Conservation (phyloP, 2,329 filamentous ascomycete species). For the Colletotrichum incanum region DNA sequence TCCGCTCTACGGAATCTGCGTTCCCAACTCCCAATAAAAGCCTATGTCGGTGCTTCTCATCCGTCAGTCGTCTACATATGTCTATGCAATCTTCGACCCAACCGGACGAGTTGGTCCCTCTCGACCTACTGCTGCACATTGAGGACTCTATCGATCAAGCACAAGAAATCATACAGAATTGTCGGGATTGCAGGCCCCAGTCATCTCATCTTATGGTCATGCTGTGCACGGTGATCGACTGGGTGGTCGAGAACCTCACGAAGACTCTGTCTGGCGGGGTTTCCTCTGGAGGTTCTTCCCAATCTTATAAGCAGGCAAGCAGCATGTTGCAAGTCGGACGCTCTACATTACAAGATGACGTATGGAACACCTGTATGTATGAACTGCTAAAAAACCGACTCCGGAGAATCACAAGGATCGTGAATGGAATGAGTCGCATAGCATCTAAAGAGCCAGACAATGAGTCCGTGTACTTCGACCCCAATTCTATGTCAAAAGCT, state of each 20-base stretch:
- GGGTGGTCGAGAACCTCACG: not conserved
- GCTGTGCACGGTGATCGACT: constrained; percentile 4
- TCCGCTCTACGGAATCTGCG: too few relatives aligned
- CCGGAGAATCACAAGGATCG: not conserved
- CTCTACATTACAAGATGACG: not conserved
- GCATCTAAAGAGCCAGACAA: not conserved
- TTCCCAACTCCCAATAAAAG: too few relatives aligned
- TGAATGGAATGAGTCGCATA: not conserved
- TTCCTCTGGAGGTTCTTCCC: not conserved
- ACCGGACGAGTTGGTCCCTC: not conserved
- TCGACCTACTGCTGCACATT: not conserved
- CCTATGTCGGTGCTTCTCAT: too few relatives aligned
- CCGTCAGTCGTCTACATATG: too few relatives aligned
- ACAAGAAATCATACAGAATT: not conserved
- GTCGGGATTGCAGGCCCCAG: not conserved
- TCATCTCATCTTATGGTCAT: not conserved
- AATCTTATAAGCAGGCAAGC: not conserved
- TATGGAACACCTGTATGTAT: not conserved
- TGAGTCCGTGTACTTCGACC: not conserved
- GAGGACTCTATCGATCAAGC: not conserved
- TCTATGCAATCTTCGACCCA: too few relatives aligned
- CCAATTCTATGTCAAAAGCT: not conserved
- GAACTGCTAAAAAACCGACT: not conserved
- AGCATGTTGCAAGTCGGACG: not conserved
- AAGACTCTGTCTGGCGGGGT: not conserved